phyloP scores from a whole-genome alignment of 148 eudicot genomes.

The Pouteria glomerata region DNA sequence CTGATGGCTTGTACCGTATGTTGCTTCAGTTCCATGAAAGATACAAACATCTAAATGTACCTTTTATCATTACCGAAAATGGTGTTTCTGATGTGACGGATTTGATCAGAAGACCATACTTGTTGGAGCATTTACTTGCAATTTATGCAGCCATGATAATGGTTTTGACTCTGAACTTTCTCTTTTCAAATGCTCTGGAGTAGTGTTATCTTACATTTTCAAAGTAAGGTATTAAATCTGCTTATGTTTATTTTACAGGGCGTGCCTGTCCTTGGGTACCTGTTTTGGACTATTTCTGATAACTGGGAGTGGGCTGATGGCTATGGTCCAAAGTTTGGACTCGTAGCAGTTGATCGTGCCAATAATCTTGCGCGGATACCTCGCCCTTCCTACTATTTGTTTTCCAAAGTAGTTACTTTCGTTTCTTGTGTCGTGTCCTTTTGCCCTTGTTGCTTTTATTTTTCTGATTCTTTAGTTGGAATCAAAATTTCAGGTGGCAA shows the following conservation, averaged over 20 bases:
- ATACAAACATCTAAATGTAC: slow-evolving; percentile 82
- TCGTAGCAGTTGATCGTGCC: slow-evolving; percentile 93
- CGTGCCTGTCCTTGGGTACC: slow-evolving; percentile 76
- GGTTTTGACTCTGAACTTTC: slow-evolving; percentile 37
- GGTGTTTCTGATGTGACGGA: slow-evolving; percentile 95
- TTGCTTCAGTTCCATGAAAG: slow-evolving; percentile 88
- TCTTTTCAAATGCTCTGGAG: not conserved
- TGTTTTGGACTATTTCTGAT: slow-evolving; percentile 98
- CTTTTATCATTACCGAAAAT: slow-evolving; percentile 85
- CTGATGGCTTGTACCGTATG: slow-evolving; percentile 92
- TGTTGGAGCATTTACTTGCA: slow-evolving; percentile 90
- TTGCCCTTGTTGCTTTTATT: not conserved
- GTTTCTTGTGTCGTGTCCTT: not conserved
- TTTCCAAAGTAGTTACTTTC: slow-evolving; percentile 49
- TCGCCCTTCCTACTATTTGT: slow-evolving; percentile 89
- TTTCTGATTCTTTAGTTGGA: slow-evolving; percentile 3
- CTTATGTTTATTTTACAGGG: slow-evolving; percentile 48
- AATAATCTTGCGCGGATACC: slow-evolving; percentile 77
- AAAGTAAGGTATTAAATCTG: not conserved
- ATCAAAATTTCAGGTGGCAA: slow-evolving; percentile 51
- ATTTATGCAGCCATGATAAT: slow-evolving; percentile 80
- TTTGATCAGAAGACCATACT: slow-evolving; percentile 77
- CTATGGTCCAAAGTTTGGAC: slow-evolving; percentile 97
- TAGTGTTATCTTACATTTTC: slow-evolving; percentile 1
- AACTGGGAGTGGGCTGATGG: slow-evolving; percentile 99